These are phyloP conservation scores for Vanrija pseudolonga DNA, from an alignment of 1,284 basidiomycete genomes.

Conservation along the genomic window DNA sequence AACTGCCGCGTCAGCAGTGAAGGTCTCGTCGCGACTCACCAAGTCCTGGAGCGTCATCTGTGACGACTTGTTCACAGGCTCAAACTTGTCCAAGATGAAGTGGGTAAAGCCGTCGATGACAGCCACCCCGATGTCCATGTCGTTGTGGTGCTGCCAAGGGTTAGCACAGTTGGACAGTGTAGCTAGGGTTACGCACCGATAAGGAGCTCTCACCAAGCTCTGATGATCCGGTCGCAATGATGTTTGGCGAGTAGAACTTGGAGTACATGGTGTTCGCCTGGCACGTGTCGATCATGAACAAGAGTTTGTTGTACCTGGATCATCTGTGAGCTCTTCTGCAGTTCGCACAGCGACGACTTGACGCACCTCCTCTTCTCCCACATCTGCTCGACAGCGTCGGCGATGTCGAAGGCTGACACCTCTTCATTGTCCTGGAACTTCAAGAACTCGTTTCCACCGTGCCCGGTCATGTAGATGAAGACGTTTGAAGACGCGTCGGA, in stretches of 20 bases:
- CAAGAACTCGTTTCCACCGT: constrained; percentile 95
- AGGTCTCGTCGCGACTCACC: constrained; percentile 53
- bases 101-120: constrained; percentile 96
- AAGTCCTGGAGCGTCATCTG: constrained; percentile 77
- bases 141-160: constrained; percentile 71
- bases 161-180: neutral
- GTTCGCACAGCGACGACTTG: no score
- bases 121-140: constrained; percentile 88
- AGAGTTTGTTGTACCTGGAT: constrained; percentile 85
- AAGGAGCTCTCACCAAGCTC: constrained; percentile 88
- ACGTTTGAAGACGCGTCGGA: constrained; percentile 91
- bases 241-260: constrained; percentile 91
- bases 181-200: constrained; percentile 60
- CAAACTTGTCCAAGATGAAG: constrained; percentile 84
- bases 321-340: neutral
- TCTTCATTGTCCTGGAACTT: constrained; percentile 99
- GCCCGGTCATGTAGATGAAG: constrained; percentile 97
- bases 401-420: constrained; percentile 90
- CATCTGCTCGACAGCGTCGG: constrained; percentile 98
- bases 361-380: constrained; percentile 85
- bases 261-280: constrained; percentile 96
- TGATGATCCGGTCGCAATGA: constrained; percentile 89
- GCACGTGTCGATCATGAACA: constrained; percentile 99
- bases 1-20: constrained; percentile 57
- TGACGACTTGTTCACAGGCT: constrained; percentile 85